Conservation (phyloP, 2,329 filamentous ascomycete genomes). For the Thyridium curvatum region DNA sequence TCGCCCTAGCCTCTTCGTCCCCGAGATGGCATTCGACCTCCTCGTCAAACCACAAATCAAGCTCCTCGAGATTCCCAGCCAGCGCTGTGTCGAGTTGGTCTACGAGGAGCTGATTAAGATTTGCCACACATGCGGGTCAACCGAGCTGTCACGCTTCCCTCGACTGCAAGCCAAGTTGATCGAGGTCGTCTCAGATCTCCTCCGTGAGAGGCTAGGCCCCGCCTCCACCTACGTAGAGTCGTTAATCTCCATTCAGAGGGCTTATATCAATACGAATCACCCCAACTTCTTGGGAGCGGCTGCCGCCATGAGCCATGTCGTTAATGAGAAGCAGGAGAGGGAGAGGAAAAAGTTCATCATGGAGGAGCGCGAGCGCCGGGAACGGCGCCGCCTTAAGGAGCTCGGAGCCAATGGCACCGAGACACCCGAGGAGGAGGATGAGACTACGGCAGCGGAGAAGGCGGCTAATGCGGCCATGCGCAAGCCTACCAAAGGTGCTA, state of each 20-base stretch:
- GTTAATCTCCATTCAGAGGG: constrained; percentile 91
- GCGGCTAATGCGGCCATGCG: constrained; percentile 52
- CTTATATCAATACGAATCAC: constrained; percentile 99
- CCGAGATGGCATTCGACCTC: constrained; percentile 94
- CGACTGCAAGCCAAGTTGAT: constrained; percentile 94
- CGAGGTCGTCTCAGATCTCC: constrained; percentile 91
- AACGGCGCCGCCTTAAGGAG: constrained; percentile 78
- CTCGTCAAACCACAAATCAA: constrained; percentile 99
- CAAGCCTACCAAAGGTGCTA: constrained; percentile 52
- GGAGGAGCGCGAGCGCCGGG: constrained; percentile 81
- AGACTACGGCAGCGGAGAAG: constrained; percentile 40
- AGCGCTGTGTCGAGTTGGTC: constrained; percentile 94
- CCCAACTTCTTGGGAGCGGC: constrained; percentile 97
- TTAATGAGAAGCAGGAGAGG: constrained; percentile 88
- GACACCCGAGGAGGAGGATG: constrained; percentile 55
- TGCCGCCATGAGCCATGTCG: constrained; percentile 95
- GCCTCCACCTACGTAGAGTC: constrained; percentile 91
- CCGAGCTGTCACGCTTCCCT: constrained; percentile 85
- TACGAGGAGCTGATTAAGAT: constrained; percentile 99
- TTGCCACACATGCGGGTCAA: constrained; percentile 95
- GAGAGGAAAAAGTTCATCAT: constrained; percentile 75
- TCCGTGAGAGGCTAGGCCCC: constrained; percentile 86
- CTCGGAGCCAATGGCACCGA: constrained; percentile 73
- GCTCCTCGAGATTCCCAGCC: constrained; percentile 86
- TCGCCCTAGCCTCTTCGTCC: constrained; percentile 90